Base-by-base conservation (phyloP, 225 moss, liverwort and hornwort species). In the Pseudisothecium myosuroides region DNA sequence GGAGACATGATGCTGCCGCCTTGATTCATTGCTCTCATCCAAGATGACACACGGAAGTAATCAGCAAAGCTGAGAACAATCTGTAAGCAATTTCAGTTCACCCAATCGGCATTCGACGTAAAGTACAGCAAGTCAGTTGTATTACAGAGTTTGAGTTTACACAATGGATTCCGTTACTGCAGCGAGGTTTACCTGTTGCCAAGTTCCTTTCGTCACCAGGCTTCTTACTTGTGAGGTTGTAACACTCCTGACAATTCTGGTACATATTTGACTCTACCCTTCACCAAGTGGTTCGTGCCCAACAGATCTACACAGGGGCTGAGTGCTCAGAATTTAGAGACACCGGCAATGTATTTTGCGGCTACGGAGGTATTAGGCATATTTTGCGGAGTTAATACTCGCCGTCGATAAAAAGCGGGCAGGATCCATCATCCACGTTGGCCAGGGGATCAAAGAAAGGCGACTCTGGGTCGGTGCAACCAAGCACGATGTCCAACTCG, bases 361-460 rank as follows among this genome's bases (percentile, higher is more conserved):
- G 62, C 73, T 80, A 82, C 62, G 39, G 45, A 37, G 81, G 37
- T 89, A 58, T 85, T 43, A 52, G 81, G 58, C 55, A 79, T 41
- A 74, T 54, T 49, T 88, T 5, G 39, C 49, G 45, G 71, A 77
- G 56, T 73, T 90, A 80, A 20, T 75, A 64, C 22, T 97, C 96
- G 76, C 90, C 93, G 61, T 96, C 95, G 72, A 74, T 83, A 47
- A 93, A 12, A 80, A 83, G 95, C n/a, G 95, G 93, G 91, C 97
- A 98, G 67, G 97, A 96, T 56, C 95, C 98, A 88, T 98, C 96
- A n/a, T 96, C 95, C 79, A 96, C 95, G 86, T 93, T 98, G 50
- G 98, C 97, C 66, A 98, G 88, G 55, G 98, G 95, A 76, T 98
- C 87, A 78, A 84, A 98, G 87, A 93, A 96, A 36, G 96, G 97